Evolutionary conservation across 768 basidiomycete genomes (phyloP).

Genomic region (Suillus paluster): DNA sequence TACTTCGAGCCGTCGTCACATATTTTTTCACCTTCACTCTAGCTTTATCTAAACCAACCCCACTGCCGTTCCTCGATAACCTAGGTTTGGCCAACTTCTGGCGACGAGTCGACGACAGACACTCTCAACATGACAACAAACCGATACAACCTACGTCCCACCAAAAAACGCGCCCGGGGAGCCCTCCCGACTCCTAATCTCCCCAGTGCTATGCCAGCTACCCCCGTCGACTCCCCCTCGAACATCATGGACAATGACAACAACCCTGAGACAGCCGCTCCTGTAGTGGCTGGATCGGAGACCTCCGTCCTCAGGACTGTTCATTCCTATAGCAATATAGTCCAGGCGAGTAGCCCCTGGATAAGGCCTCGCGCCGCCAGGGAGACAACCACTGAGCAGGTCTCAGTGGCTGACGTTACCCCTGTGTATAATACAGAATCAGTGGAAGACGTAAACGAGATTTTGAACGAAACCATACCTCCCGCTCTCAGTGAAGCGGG

Average conservation of each 20-base stretch:
- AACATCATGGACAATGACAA: too few species aligned
- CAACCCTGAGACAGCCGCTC: not conserved
- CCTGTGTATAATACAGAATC: not conserved
- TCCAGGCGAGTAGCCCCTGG: not conserved
- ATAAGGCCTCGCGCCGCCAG: not conserved
- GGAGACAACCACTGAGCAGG: not conserved
- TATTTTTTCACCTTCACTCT: too few species aligned
- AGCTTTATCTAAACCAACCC: not conserved
- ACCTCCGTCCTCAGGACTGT: not conserved
- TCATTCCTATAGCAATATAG: fast-evolving
- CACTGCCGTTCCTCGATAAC: not conserved
- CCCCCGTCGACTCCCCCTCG: too few species aligned
- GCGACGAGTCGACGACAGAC: not conserved
- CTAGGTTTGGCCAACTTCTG: not conserved
- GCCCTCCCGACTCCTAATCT: not conserved
- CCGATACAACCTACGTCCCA: not conserved
- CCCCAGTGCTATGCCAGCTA: too few species aligned
- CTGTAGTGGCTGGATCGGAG: not conserved
- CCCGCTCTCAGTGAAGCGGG: not conserved
- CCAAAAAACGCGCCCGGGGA: not conserved
- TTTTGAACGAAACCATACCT: not conserved
- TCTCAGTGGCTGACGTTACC: not conserved
- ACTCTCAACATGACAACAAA: not conserved
- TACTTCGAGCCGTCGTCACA: too few species aligned
- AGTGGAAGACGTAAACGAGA: not conserved